Evolutionary conservation across 2,329 filamentous ascomycete species (phyloP).

Genomic region (Cladosporium halotolerans): DNA sequence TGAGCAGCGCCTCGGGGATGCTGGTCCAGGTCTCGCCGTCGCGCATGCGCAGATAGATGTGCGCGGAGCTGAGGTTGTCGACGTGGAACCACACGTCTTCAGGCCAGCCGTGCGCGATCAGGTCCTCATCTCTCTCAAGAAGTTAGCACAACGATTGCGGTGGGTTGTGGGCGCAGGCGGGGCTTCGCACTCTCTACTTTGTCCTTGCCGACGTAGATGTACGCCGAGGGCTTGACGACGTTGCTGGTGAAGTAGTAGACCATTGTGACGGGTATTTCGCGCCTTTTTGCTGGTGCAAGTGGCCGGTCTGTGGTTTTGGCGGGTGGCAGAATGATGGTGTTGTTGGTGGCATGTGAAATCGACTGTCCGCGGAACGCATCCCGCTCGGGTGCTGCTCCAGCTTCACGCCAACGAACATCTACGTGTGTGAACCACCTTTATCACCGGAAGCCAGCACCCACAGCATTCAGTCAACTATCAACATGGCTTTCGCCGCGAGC

Average conservation of each 20-base stretch:
- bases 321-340: too few relatives aligned
- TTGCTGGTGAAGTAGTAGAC: constrained; percentile 95
- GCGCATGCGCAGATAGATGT: constrained; percentile 84
- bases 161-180: constrained; percentile 13
- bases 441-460: background rate
- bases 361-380: background rate
- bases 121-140: constrained; percentile 69
- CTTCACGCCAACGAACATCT: too few relatives aligned
- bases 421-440: too few relatives aligned
- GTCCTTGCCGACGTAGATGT: constrained; percentile 96
- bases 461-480: background rate
- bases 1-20: constrained; percentile 67
- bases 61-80: constrained; percentile 92
- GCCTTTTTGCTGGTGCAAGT: background rate
- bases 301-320: background rate
- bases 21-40: constrained; percentile 77
- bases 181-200: constrained; percentile 86
- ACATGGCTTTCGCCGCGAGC: constrained; percentile 7
- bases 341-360: background rate
- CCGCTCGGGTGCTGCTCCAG: too few relatives aligned
- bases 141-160: constrained; percentile 21
- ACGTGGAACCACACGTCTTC: constrained; percentile 99
- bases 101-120: constrained; percentile 91
- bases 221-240: constrained; percentile 72
- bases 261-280: constrained; percentile 47